Conservation (phyloP, 2,329 filamentous ascomycete genomes). For the Metarhizium guizhouense region DNA sequence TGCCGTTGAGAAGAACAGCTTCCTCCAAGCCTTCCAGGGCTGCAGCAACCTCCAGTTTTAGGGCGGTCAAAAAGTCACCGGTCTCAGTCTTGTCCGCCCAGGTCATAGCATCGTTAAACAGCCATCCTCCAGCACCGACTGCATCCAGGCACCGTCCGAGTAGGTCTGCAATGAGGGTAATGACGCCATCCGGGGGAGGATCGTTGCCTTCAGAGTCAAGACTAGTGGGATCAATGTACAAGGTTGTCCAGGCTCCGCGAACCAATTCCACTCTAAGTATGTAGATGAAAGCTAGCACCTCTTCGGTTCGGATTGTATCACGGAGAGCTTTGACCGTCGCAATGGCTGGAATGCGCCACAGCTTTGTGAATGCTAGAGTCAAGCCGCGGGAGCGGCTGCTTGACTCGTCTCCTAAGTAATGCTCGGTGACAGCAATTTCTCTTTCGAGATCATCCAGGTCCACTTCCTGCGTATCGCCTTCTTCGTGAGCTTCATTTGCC, state of each 20-base stretch:
- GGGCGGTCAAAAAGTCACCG: constrained; percentile 53
- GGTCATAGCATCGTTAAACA: constrained; percentile 50
- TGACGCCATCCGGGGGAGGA: constrained; percentile 54
- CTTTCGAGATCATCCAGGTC: constrained; percentile 53
- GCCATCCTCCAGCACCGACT: constrained; percentile 65
- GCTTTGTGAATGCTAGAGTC: constrained; percentile 59
- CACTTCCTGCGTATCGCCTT: constrained; percentile 33
- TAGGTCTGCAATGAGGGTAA: constrained; percentile 62
- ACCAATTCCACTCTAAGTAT: constrained; percentile 65
- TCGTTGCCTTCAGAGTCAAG: constrained; percentile 32
- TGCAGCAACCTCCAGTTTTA: constrained; percentile 61
- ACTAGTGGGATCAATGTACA: constrained; percentile 53
- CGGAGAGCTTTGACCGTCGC: constrained; percentile 56
- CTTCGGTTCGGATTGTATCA: constrained; percentile 52
- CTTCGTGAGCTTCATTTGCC: constrained; percentile 15
- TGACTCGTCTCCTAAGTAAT: constrained; percentile 56
- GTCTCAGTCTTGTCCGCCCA: constrained; percentile 43
- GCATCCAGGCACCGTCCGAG: constrained; percentile 68
- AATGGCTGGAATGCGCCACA: constrained; percentile 54
- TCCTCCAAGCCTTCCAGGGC: constrained; percentile 67
- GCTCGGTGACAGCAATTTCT: constrained; percentile 59
- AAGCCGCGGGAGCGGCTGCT: constrained; percentile 54
- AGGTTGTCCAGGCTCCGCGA: constrained; percentile 66
- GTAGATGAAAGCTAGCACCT: constrained; percentile 63
- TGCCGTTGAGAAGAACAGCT: constrained; percentile 52